Evolutionary conservation across 257 asterid species (phyloP).

Genomic region (Rhazya stricta): DNA sequence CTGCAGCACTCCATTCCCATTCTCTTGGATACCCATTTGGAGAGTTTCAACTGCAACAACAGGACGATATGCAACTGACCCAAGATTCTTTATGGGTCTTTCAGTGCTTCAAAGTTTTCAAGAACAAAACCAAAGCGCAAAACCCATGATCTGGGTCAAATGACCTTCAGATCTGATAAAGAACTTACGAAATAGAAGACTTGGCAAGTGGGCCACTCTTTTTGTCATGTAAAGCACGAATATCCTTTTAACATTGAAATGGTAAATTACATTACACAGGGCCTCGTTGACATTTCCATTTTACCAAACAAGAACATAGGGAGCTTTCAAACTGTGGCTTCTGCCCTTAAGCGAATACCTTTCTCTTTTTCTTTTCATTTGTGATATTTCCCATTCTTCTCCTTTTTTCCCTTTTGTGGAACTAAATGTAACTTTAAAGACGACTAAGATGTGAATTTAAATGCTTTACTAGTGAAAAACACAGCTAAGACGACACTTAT

Average conservation of each 20-base stretch:
- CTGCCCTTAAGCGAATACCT: neutral
- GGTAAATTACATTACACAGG: neutral
- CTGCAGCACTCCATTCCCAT: constrained; percentile 47
- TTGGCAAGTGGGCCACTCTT: constrained; percentile 16
- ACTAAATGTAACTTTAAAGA: too few species aligned
- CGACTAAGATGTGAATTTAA: too few species aligned
- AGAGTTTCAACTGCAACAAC: constrained; percentile 14
- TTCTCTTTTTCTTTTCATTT: neutral
- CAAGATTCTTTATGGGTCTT: constrained; percentile 11
- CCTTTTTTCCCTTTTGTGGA: too few species aligned
- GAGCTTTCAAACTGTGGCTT: neutral
- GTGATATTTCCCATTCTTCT: neutral
- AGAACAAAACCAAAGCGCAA: neutral
- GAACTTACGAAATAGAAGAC: neutral
- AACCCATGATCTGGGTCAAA: constrained; percentile 7
- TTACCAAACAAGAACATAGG: neutral
- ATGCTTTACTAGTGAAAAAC: too few species aligned
- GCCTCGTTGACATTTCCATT: neutral
- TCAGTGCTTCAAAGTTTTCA: neutral
- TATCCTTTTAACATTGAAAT: neutral
- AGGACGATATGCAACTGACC: neutral
- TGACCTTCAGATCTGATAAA: constrained; percentile 17
- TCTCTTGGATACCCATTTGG: constrained; percentile 37
- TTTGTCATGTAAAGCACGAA: constrained; percentile 3
- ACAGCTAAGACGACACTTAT: too few species aligned